phyloP scores from a whole-genome alignment of 208 protist genomes.

The Herpetomonas samuelpessoai region DNA sequence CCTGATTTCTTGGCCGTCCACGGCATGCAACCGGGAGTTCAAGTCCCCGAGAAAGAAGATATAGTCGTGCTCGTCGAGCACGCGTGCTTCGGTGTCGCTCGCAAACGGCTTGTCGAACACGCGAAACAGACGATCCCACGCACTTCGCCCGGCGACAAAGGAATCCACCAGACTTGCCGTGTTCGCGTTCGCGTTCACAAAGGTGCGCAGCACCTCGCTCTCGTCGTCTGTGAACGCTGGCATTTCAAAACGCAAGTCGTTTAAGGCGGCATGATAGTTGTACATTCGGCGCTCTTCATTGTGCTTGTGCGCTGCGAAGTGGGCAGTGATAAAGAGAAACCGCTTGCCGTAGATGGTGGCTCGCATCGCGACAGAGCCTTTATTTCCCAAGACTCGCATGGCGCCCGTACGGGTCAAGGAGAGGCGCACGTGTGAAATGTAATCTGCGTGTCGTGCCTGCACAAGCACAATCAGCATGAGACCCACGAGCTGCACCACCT shows the following conservation, averaged over 20 bases:
- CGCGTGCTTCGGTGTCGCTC: conserved; percentile 28
- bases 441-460: conserved; percentile 47
- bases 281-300: conserved; percentile 66
- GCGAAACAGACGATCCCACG: conserved; percentile 45
- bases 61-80: conserved; percentile 87
- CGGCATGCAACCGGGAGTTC: conserved; percentile 87
- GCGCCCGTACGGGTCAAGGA: conserved; percentile 74
- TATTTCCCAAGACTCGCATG: conserved; percentile 85
- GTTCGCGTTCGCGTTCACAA: conserved; percentile 28
- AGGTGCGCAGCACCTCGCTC: conserved; percentile 69
- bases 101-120: conserved; percentile 22
- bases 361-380: conserved; percentile 86
- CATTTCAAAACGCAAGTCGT: conserved; percentile 62
- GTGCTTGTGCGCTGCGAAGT: conserved; percentile 91
- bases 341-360: conserved; percentile 84
- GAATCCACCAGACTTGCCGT: conserved; percentile 4
- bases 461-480: conserved; percentile 71
- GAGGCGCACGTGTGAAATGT: conserved; percentile 67
- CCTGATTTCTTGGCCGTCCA: conserved; percentile 34
- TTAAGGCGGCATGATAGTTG: conserved; percentile 76
- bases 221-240: conserved; percentile 61
- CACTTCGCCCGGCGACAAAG: conserved; percentile 20
- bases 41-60: conserved; percentile 94
- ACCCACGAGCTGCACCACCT: conserved; percentile 76
- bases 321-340: conserved; percentile 88